Evolutionary conservation across 1,284 basidiomycete species (phyloP), one percentile per base, ranked within the genome.

Genomic region (Coniophora puteana): DNA sequence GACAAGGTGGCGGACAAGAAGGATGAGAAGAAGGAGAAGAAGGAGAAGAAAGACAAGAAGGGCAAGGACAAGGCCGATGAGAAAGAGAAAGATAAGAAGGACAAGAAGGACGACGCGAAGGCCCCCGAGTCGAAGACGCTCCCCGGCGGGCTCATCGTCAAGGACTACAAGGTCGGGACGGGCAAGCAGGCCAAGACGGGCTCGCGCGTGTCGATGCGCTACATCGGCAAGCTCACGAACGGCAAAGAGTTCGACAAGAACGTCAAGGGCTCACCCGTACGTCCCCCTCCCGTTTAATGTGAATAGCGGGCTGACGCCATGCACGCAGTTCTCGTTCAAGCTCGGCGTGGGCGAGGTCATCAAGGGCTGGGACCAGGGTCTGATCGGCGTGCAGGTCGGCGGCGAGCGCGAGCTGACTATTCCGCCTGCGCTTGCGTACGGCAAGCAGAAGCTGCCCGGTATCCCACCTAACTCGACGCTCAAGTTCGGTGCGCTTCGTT

Each of bases 171-270:
- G 59, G 57, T 80, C 32, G 94, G 94, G 37, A 77, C 74, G 8
- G 94, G 94, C 16, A 82, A 87, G 24, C 71, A 72, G 55, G 93
- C 90, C 25, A 96, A 95, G 73, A 76, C 81, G 43, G 94, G 94
- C 32, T 82, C 87, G 68, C 82, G 73, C 43, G 76, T 97, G 41
- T 73, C 72, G 48, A 92, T 98, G 88, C 77, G 92, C 40, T 94
- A 94, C 63, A 80, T 93, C 51, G 94, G 92, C 53, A 94, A 93
- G 68, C 76, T 97, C 34, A 66, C 68, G 50, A 83, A 86, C 59
- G 93, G 92, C 52, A 91, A 88, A 61, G 63, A 87, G 32, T 97
- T 97, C 55, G 94, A 98, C 68, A 72, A 80, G 58, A 96, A 96
- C 68, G 83, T 78, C 47, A 85, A 82, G 59, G 94, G 94, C 52